phyloP scores from a whole-genome alignment of 495 filamentous ascomycete species.

The Aspergillus sclerotioniger region DNA sequence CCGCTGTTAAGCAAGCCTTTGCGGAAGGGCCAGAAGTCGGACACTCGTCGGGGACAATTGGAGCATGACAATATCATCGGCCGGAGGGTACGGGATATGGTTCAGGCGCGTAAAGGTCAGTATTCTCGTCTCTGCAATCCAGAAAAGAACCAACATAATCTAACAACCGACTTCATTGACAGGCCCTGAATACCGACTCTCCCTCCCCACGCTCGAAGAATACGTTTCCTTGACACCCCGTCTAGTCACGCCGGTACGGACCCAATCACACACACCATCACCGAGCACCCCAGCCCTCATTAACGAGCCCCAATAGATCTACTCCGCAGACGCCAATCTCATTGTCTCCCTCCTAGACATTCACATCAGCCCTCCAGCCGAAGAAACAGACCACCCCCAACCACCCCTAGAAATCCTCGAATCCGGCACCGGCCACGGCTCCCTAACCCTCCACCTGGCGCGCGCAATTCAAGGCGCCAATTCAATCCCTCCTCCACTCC shows the following conservation, averaged over 20 bases:
- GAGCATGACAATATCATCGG: slow-evolving; percentile 64
- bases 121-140: background rate
- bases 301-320: slow-evolving; percentile 55
- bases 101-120: slow-evolving; percentile 50
- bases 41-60: slow-evolving; percentile 51
- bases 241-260: slow-evolving; percentile 67
- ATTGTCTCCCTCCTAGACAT: slow-evolving; percentile 75
- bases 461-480: slow-evolving; percentile 77
- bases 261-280: background rate
- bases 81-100: slow-evolving; percentile 50
- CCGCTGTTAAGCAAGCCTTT: slow-evolving; percentile 54
- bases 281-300: slow-evolving; percentile 15
- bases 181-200: slow-evolving; percentile 52
- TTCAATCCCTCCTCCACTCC: slow-evolving; percentile 37
- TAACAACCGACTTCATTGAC: background rate
- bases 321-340: slow-evolving; percentile 65
- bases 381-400: slow-evolving; percentile 17
- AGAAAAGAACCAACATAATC: background rate
- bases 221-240: slow-evolving; percentile 64
- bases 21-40: slow-evolving; percentile 38
- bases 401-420: slow-evolving; percentile 67
- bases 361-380: slow-evolving; percentile 48
- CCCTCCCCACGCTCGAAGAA: slow-evolving; percentile 65
- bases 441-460: slow-evolving; percentile 68
- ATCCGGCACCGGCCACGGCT: slow-evolving; percentile 77